Percentiles rank a stretch among this genome's conserved stretches.
phyloP scores from a whole-genome alignment of 208 protist species.

The Wallacemonas collosoma region DNA sequence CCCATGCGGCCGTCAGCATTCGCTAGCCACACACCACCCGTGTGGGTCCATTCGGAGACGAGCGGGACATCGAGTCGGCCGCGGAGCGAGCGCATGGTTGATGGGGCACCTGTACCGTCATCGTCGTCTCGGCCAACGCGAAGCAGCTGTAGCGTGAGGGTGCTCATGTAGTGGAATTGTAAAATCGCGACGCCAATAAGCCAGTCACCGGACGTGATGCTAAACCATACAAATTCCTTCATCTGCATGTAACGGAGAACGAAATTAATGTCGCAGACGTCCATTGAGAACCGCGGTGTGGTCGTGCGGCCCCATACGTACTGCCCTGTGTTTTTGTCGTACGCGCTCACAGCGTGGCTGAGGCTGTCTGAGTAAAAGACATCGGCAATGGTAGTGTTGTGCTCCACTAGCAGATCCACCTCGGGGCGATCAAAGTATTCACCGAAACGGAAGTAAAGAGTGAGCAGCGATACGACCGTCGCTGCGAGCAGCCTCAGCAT shows the following conservation, averaged over 20 bases:
- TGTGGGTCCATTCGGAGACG: slow-evolving; percentile 2
- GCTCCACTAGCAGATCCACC: slow-evolving; percentile 5
- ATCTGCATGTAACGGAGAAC: slow-evolving; percentile 34
- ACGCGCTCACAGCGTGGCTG: slow-evolving; percentile 21
- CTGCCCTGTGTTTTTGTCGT: slow-evolving; percentile 8
- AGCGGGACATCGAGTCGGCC: slow-evolving; percentile 12
- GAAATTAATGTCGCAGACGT: slow-evolving; percentile 32
- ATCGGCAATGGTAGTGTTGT: slow-evolving; percentile 5
- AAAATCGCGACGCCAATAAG: slow-evolving; percentile 42
- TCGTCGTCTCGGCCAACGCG: slow-evolving; percentile 20
- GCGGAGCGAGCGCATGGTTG: slow-evolving; percentile 11
- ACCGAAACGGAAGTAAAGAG: slow-evolving; percentile 19
- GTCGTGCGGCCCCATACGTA: slow-evolving; percentile 50
- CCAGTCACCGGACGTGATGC: slow-evolving; percentile 35
- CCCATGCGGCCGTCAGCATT: slow-evolving; percentile 24
- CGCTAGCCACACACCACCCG: slow-evolving; percentile 30
- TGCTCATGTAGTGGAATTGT: slow-evolving; percentile 44
- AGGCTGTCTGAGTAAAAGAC: slow-evolving; percentile 28
- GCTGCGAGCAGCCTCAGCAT: not conserved
- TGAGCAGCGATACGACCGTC: not conserved
- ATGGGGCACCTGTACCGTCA: slow-evolving; percentile 15
- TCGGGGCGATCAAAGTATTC: slow-evolving; percentile 23
- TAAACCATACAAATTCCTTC: slow-evolving; percentile 60
- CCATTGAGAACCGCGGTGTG: slow-evolving; percentile 22
- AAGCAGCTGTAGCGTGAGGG: slow-evolving; percentile 35